phyloP scores from a whole-genome alignment of 345 rosid genomes.

The Aquilaria malaccensis region DNA sequence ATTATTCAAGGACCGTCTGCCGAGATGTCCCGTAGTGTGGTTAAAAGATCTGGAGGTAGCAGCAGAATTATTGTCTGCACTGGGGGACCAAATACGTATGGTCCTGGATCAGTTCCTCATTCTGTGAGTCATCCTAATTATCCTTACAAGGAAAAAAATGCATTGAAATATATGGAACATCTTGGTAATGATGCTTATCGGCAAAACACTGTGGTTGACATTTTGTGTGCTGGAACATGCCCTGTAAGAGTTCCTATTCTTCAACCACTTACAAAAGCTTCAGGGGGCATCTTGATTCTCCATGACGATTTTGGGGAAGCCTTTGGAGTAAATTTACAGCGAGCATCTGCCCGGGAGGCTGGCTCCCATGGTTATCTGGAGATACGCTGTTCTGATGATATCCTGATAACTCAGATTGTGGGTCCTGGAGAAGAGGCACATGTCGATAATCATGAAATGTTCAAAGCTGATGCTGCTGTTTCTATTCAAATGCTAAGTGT shows the following conservation, averaged over 20 bases:
- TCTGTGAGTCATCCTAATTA: constrained; percentile 83
- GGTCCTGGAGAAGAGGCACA: constrained; percentile 99
- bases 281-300: constrained; percentile 94
- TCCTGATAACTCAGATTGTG: constrained; percentile 77
- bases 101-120: constrained; percentile 92
- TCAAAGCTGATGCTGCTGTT: constrained; percentile 60
- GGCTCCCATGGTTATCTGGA: constrained; percentile 86
- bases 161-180: constrained; percentile 79
- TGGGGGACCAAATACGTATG: constrained; percentile 92
- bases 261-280: constrained; percentile 76
- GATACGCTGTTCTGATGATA: constrained; percentile 92
- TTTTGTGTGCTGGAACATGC: constrained; percentile 96
- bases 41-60: constrained; percentile 86
- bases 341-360: constrained; percentile 83
- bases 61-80: constrained; percentile 88
- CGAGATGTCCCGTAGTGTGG: constrained; percentile 76
- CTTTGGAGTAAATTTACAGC: constrained; percentile 92
- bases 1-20: constrained; percentile 91
- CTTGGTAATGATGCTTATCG: constrained; percentile 75
- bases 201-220: constrained; percentile 74
- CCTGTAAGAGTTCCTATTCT: constrained; percentile 82
- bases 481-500: constrained; percentile 80
- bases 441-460: constrained; percentile 59
- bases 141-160: constrained; percentile 78
- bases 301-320: constrained; percentile 99